A percentile compares a stretch with the other conserved stretches of the same genome.
phyloP scores from a whole-genome alignment of 306 rosid species.

The Pyrus bretschneideri region DNA sequence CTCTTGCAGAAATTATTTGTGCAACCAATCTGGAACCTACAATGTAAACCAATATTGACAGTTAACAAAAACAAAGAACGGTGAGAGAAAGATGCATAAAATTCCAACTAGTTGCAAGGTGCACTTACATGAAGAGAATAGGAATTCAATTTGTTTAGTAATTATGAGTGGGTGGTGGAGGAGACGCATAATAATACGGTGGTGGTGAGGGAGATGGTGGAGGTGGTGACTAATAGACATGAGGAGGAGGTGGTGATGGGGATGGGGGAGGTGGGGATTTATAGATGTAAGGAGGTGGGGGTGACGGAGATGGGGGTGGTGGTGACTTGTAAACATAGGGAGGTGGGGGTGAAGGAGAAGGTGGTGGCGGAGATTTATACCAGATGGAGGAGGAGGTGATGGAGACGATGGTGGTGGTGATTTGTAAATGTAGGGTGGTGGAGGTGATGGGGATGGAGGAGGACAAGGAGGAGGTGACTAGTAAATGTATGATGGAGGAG shows the following conservation, averaged over 20 bases:
- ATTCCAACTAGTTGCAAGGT: background rate
- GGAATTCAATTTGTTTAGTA: background rate
- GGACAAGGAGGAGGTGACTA: slow-evolving; percentile 11
- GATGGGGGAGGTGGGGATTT: slow-evolving; percentile 7
- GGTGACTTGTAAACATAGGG: slow-evolving; percentile 1
- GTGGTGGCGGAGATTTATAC: background rate
- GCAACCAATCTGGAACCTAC: slow-evolving; percentile 1
- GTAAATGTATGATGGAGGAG: background rate
- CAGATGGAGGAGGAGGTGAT: background rate
- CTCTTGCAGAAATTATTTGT: slow-evolving; percentile 6
- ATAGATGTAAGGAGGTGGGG: too few relatives aligned
- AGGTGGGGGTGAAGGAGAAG: background rate
- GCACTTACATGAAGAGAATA: slow-evolving; percentile 4
- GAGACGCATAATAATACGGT: background rate
- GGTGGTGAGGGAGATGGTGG: too few relatives aligned
- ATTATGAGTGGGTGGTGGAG: slow-evolving; percentile 11
- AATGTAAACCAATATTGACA: background rate
- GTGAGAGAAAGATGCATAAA: background rate
- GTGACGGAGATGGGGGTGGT: background rate
- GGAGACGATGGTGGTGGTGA: too few relatives aligned
- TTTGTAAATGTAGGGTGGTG: background rate
- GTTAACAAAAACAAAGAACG: background rate
- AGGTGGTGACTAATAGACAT: too few relatives aligned
- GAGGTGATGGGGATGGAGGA: background rate
- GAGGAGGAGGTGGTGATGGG: background rate